Base-by-base conservation (phyloP, 345 rosid genomes). In the Sonneratia alba region DNA sequence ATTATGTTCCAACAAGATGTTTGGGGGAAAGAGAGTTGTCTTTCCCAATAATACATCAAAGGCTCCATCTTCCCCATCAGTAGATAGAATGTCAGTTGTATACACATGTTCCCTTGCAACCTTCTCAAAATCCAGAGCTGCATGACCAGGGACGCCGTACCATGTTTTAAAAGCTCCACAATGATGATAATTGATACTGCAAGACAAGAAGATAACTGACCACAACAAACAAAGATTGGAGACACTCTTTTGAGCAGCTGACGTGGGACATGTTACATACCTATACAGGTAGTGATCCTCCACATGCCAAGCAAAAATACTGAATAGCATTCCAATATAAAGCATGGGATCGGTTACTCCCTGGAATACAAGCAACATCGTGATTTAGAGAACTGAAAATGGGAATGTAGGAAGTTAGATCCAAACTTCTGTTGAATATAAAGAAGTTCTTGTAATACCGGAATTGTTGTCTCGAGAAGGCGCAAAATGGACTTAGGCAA, bases 261-360 rank as follows among this genome's bases (percentile, higher is more conserved):
- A 10, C 10, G 53, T 47, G 45, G 12, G 3, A 37, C 14, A 69
- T 7, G 59, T 47, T 61, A 40, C 32, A 62, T 87, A 96, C 99
- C 99, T 96, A 78, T 92, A 96, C 83, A 96, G 79, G 79, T 91
- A 96, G 81, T 96, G 99, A 79, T 92, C 99, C 81, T 96, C 99
- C 72, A 96, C 99, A 66, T 96, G 99, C 99, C 99, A 96, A 55
- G 99, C 99, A 86, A 96, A 96, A 85, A 93, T 81, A 73, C 99
- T 96, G 83, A 96, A 96, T 38, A 96, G 86, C 99, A 96, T 96
- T 79, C 99, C 99, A 32, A 96, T 89, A 86, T 96, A 96, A 81
- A 96, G 97, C 99, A 96, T 96, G n/a, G 99, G 99, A 65, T 96
- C 99, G 43, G 99, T 96, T 72, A 96, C 92, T 72, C 99, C 99